These are phyloP conservation scores for Aspergillus versicolor DNA, from an alignment of 2,329 filamentous ascomycete species.

Conservation along the genomic window DNA sequence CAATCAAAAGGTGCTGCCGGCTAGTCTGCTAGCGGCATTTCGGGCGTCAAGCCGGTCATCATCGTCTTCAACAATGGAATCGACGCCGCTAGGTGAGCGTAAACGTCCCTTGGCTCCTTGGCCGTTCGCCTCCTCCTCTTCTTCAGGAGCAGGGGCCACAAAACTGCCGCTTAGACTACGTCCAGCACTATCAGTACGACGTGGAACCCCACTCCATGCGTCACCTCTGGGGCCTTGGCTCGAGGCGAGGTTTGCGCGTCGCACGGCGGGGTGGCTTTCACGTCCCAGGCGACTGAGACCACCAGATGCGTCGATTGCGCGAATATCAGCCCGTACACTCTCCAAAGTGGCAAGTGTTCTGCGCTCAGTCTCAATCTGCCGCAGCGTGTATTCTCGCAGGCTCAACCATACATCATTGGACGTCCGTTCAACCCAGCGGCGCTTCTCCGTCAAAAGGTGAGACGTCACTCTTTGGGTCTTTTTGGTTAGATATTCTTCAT, in stretches of 20 bases:
- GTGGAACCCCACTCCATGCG: conserved; percentile 91
- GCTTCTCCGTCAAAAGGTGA: conserved; percentile 83
- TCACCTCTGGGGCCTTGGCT: conserved; percentile 98
- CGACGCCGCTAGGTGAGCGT: conserved; percentile 48
- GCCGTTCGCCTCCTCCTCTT: conserved; percentile 56
- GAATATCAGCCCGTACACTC: conserved; percentile 86
- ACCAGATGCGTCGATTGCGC: conserved; percentile 86
- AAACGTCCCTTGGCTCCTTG: conserved; percentile 44
- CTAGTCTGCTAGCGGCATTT: conserved; percentile 91
- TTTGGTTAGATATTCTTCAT: conserved; percentile 76
- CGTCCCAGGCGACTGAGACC: conserved; percentile 86
- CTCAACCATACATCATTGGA: conserved; percentile 77
- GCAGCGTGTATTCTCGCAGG: conserved; percentile 87
- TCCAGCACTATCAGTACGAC: conserved; percentile 74
- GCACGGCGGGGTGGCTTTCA: conserved; percentile 74
- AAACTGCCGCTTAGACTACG: conserved; percentile 75
- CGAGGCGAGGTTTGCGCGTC: conserved; percentile 75
- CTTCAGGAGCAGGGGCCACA: conserved; percentile 63
- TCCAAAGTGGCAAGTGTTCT: conserved; percentile 91
- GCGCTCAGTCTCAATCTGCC: conserved; percentile 93
- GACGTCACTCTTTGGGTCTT: conserved; percentile 88
- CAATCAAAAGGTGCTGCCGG: conserved; percentile 82
- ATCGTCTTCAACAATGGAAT: conserved; percentile 58
- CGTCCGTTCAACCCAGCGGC: conserved; percentile 87
- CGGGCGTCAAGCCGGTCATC: conserved; percentile 92